A percentile compares a stretch with the other conserved stretches of the same genome.
phyloP scores from a whole-genome alignment of 768 basidiomycete species.

The Gloeostereum incarnatum region DNA sequence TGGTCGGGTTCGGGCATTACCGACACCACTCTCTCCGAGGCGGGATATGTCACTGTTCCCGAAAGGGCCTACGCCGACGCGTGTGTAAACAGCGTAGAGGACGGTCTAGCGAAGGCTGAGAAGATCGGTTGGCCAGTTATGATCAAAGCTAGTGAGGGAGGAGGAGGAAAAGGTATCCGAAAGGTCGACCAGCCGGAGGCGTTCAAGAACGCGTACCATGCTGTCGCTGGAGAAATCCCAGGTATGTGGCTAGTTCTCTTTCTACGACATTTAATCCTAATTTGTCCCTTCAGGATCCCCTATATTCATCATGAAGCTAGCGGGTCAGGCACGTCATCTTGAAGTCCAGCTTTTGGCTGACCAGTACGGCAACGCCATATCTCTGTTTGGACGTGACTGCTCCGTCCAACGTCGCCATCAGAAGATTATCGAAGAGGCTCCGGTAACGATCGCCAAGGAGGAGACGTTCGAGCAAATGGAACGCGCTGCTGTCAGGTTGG shows the following conservation, averaged over 20 bases:
- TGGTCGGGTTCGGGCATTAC: slow-evolving; percentile 97
- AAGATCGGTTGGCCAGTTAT: slow-evolving; percentile 95
- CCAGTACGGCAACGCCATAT: slow-evolving; percentile 99
- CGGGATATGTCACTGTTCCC: slow-evolving; percentile 91
- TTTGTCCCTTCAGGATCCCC: slow-evolving; percentile 62
- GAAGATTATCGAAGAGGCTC: slow-evolving; percentile 99
- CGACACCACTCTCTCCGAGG: slow-evolving; percentile 74
- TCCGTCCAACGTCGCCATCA: slow-evolving; percentile 99
- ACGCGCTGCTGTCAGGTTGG: slow-evolving; percentile 96
- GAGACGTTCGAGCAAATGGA: slow-evolving; percentile 97
- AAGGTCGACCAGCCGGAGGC: slow-evolving; percentile 82
- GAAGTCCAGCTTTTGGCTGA: slow-evolving; percentile 98
- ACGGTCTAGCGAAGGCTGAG: slow-evolving; percentile 77
- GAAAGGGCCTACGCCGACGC: slow-evolving; percentile 84
- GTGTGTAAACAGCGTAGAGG: slow-evolving; percentile 81
- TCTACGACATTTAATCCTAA: slow-evolving; percentile 7
- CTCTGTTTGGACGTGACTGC: slow-evolving; percentile 97
- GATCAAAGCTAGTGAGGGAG: slow-evolving; percentile 99
- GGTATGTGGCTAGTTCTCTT: slow-evolving; percentile 51
- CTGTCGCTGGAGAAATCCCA: slow-evolving; percentile 93
- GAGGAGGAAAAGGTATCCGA: slow-evolving; percentile 97
- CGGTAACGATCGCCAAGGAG: slow-evolving; percentile 91
- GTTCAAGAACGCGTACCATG: slow-evolving; percentile 92
- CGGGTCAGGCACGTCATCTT: slow-evolving; percentile 92
- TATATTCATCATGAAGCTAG: slow-evolving; percentile 99